Evolutionary conservation across 345 rosid species (phyloP), one percentile per base, ranked within the genome.

Genomic region (Bruguiera gymnorhiza): DNA sequence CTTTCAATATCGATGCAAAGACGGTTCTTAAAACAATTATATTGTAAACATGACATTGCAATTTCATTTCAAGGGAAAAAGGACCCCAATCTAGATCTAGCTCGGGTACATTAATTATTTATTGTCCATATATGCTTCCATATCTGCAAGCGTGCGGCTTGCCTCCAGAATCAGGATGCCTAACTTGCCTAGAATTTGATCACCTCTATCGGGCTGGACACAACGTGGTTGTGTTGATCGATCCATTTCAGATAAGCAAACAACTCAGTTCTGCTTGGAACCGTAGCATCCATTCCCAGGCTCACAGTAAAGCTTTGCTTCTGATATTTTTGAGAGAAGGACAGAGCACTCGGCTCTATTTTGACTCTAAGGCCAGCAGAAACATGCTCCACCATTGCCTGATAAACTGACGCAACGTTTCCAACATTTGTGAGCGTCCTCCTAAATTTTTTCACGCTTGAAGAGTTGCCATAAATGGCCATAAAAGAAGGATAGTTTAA

Each of bases 401-500:
- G 50, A 62, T 69, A 64, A 58, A 65, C 34, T 8, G 70, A 6
- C 9, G 32, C 21, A 5, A 50, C 70, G 15, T 37, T 46, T 37
- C 79, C 79, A 21, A 70, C 70, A 36, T 75, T 75, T 21, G 74
- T 75, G 18, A 64, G 61, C 19, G 27, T 26, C 66, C 78, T 64
- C 20, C 32, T 65, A 16, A 69, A 70, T 58, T 19, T 75, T 62
- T 52, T 74, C 29, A 13, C 13, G 11, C 32, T 20, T 10, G 6
- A 19, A 27, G 62, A 19, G 3, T 31, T 73, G 16, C 48, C 34
- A 18, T 54, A 62, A n/a, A 69, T 59, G 61, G 67, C 73, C 2
- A 63, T 67, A 57, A 83, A 73, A 11, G 83, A 80, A n/a, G 86
- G 83, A 26, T 83, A 80, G 61, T 83, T 80, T 54, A 79, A 74